Conservation (phyloP, 768 basidiomycete species). For the Serendipita vermifera region DNA sequence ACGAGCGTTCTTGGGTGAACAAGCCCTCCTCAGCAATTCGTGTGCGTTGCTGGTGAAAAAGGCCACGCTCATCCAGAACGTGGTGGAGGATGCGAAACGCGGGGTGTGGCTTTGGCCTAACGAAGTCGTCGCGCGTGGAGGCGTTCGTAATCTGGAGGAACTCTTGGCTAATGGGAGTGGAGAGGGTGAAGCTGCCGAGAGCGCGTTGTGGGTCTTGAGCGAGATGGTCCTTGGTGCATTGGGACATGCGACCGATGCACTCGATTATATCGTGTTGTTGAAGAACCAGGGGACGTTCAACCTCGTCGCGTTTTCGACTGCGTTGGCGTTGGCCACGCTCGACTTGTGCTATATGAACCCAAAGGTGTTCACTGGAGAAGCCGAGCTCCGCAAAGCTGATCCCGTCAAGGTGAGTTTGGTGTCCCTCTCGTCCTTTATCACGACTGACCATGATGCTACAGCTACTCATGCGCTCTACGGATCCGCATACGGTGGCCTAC, state of each 20-base stretch:
- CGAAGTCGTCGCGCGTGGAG: slow-evolving; percentile 75
- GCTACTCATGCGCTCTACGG: slow-evolving; percentile 87
- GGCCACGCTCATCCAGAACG: slow-evolving; percentile 95
- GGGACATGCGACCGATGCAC: slow-evolving; percentile 67
- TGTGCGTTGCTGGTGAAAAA: slow-evolving; percentile 96
- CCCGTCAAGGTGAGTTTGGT: slow-evolving; percentile 54
- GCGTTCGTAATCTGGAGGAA: slow-evolving; percentile 59
- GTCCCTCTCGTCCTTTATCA: background rate
- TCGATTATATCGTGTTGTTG: slow-evolving; percentile 81
- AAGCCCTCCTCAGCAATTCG: slow-evolving; percentile 80
- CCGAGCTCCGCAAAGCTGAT: slow-evolving; percentile 89
- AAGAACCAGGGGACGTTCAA: slow-evolving; percentile 89
- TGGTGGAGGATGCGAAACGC: slow-evolving; percentile 78
- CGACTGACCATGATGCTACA: slow-evolving; percentile 22
- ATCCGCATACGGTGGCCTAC: slow-evolving; percentile 79
- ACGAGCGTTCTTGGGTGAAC: slow-evolving; percentile 50
- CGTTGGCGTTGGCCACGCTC: slow-evolving; percentile 93
- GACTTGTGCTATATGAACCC: slow-evolving; percentile 88
- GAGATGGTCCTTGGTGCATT: slow-evolving; percentile 88
- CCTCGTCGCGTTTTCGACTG: slow-evolving; percentile 86
- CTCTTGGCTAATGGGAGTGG: too few relatives aligned
- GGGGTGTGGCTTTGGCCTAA: slow-evolving; percentile 85
- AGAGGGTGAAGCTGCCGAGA: slow-evolving; percentile 40
- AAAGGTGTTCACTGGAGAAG: slow-evolving; percentile 67
- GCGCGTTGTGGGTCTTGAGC: slow-evolving; percentile 72